phyloP scores from a whole-genome alignment of 805 yeast species.

The Teunomyces cretensis region DNA sequence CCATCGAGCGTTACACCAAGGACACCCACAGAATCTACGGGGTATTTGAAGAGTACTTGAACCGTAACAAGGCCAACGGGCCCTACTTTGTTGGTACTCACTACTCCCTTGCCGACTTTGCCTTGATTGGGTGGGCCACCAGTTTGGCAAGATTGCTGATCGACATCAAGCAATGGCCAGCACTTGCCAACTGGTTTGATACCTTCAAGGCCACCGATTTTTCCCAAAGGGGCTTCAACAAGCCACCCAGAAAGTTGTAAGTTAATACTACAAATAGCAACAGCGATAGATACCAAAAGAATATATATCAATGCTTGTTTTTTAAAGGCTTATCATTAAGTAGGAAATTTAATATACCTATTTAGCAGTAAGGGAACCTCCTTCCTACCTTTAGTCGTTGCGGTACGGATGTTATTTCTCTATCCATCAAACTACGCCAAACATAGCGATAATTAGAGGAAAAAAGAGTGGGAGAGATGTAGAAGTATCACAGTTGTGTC shows the following conservation, averaged over 20 bases:
- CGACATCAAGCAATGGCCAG: conserved; percentile 40
- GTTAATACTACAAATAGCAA: not conserved
- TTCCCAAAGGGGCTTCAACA: conserved; percentile 28
- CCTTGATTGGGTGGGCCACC: conserved; percentile 46
- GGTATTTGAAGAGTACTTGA: conserved; percentile 52
- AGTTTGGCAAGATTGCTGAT: conserved; percentile 18
- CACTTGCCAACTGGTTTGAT: conserved; percentile 40
- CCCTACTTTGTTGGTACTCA: conserved; percentile 58
- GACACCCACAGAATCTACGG: conserved; percentile 56
- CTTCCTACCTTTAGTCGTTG: too few relatives aligned
- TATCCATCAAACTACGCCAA: too few relatives aligned
- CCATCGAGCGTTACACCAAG: conserved; percentile 46
- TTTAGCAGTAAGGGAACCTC: too few relatives aligned
- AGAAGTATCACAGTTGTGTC: too few relatives aligned
- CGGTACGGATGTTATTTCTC: too few relatives aligned
- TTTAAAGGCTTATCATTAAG: too few relatives aligned
- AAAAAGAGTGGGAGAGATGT: too few relatives aligned
- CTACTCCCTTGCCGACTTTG: conserved; percentile 59
- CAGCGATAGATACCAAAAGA: too few relatives aligned
- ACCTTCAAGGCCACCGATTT: conserved; percentile 26
- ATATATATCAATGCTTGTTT: too few relatives aligned
- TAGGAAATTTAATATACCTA: not conserved
- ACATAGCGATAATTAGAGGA: too few relatives aligned
- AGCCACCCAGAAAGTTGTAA: conserved; percentile 6
- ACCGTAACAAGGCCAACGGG: conserved; percentile 37